Conservation (phyloP, 139 green algal genomes). For the Coelastrella sp. region DNA sequence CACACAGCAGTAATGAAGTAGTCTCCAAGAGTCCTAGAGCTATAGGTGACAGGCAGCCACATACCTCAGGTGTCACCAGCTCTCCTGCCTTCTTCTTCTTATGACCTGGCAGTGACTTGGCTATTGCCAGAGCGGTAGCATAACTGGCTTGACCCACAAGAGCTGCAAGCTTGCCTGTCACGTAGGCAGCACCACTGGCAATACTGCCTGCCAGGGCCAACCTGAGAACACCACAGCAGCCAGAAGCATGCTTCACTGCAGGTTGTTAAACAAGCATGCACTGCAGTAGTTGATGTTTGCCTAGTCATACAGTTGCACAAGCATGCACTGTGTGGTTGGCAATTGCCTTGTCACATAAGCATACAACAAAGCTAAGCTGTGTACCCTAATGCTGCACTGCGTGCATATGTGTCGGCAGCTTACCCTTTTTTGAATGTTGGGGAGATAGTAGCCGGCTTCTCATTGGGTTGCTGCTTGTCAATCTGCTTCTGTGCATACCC, state of each 20-base stretch:
- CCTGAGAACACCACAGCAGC: neutral
- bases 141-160: constrained; percentile 40
- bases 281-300: too few relatives aligned
- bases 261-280: neutral
- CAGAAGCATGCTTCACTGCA: neutral
- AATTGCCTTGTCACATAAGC: too few relatives aligned
- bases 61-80: neutral
- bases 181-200: constrained; percentile 38
- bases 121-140: constrained; percentile 31
- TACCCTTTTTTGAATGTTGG: constrained; percentile 41
- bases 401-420: neutral
- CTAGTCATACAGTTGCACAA: too few relatives aligned
- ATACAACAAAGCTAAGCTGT: too few relatives aligned
- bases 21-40: too few relatives aligned
- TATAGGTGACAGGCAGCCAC: neutral
- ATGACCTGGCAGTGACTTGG: constrained; percentile 46
- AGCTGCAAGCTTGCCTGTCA: constrained; percentile 38
- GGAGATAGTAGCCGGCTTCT: constrained; percentile 27
- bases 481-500: constrained; percentile 36
- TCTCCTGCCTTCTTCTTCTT: constrained; percentile 27
- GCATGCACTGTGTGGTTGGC: too few relatives aligned
- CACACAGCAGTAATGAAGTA: too few relatives aligned
- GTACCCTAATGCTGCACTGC: too few relatives aligned
- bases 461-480: neutral
- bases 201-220: constrained; percentile 17